Evolutionary conservation across 805 yeast species (phyloP), one percentile per base, ranked within the genome.

Genomic region (Scheffersomyces spartinae): DNA sequence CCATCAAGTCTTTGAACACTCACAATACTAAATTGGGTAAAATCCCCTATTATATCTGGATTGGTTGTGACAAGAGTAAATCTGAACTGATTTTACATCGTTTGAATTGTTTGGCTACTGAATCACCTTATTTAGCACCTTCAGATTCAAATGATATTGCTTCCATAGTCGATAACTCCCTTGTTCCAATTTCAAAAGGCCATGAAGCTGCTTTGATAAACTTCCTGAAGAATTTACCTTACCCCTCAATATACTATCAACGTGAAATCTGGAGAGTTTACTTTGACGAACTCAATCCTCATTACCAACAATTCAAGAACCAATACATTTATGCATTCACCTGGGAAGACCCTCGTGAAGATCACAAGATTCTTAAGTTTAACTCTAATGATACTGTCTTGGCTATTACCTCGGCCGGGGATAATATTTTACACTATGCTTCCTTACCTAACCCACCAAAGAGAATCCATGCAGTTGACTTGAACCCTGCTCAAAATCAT

Each of bases 311-410:
- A 48, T 81, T 81, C 57, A 71, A 68, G 31, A 66, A 78, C 43
- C 85, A 81, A 52, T 81, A 79, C 48, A 82, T 81, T 32, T 82
- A 81, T 45, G 86, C 93, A 4, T 81, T 81, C 51, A 81, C 93
- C 5, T 81, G 94, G 94, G 94, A 81, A 51, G 94, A 82, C 45
- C 93, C 93, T 16, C 64, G 78, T 29, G 91, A 79, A 52, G 94
- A 81, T 54, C 68, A 71, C 32, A 63, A 63, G 25, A 75, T 81
- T 29, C 60, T 81, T 38, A 65, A 73, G 22, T 58, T 81, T 40
- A 56, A 61, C 17, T 51, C 71, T 9, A 62, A 66, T 16, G 94
- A 82, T 43, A 76, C 83, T 1, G 81, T 81, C 3, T 61, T 81
- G 38, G 86, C 88, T 13, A 81, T 81, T 29, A 81, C 93, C 4